Evolutionary conservation across 495 filamentous ascomycete species (phyloP), one percentile per base, ranked within the genome.

Genomic region (Thermochaetoides thermophila): DNA sequence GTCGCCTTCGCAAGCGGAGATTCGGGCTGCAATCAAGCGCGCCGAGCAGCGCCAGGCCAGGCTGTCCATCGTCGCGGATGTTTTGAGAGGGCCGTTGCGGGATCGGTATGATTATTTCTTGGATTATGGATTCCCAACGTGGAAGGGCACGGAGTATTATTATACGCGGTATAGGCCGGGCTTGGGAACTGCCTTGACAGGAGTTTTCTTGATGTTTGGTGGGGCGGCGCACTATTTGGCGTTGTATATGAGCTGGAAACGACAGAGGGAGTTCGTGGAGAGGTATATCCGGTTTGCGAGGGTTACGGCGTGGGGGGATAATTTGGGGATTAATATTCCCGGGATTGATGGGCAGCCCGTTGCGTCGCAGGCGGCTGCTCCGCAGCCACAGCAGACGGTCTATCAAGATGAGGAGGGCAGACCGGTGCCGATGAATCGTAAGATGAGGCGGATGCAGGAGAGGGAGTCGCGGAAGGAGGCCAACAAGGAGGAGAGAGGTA

Each of bases 121-220:
- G 34, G 68, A 64, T 46, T 83, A 95, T 58, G 89, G 89, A 14
- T 99, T 99, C 58, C 89, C 89, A 8, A 74, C 70, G 30, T 97
- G 91, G 89, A 82, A 81, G 54, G 89, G 91, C 21, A 95, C 89
- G 12, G 91, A 86, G 33, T 99, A 96, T 66, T 96, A 95, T 66
- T 99, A 96, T 60, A 76, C 67, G 34, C 78, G 89, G 5, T 94
- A 84, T 67, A 72, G 89, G 17, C 89, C 89, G 1, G 89, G 89
- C 8, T 61, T 95, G 7, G 84, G 81, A 13, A 76, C 77, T 7
- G 89, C 95, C 29, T 54, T 96, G 32, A 32, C 74, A 8, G 84
- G 87, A 23, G 60, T 92, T n/a, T 84, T 94, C 52, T 47, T 94
- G 34, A 68, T 89, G 22, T 75, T 77, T 25, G 85, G 85, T 21